Evolutionary conservation across 2,329 filamentous ascomycete species (phyloP).

Genomic region (Phialophora verrucosa): DNA sequence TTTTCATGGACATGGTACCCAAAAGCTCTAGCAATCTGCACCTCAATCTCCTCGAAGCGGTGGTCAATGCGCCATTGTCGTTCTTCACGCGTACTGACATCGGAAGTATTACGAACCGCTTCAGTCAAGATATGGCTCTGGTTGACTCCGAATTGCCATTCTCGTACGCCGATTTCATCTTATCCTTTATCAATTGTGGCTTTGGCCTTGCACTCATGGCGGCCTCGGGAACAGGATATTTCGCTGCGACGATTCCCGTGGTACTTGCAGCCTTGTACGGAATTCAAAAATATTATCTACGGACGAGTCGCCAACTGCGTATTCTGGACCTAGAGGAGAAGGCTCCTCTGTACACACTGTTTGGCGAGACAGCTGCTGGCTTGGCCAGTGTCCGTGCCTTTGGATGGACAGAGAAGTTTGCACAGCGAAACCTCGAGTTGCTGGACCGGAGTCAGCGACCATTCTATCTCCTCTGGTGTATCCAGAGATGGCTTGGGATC

Average conservation of each 20-base stretch:
- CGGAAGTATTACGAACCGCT: slow-evolving; percentile 51
- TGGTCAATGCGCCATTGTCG: slow-evolving; percentile 53
- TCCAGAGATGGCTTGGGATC: slow-evolving; percentile 64
- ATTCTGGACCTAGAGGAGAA: slow-evolving; percentile 68
- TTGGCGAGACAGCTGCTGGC: slow-evolving; percentile 62
- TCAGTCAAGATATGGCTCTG: slow-evolving; percentile 53
- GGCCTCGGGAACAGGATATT: slow-evolving; percentile 52
- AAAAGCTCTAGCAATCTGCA: slow-evolving; percentile 59
- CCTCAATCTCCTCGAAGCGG: slow-evolving; percentile 54
- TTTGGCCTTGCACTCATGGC: slow-evolving; percentile 58
- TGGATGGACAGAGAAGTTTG: slow-evolving; percentile 56
- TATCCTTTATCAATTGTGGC: slow-evolving; percentile 45
- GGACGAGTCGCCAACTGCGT: slow-evolving; percentile 65
- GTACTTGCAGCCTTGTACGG: slow-evolving; percentile 55
- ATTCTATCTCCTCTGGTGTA: slow-evolving; percentile 62
- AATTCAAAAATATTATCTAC: slow-evolving; percentile 64
- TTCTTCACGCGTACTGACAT: slow-evolving; percentile 52
- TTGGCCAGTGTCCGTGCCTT: slow-evolving; percentile 63
- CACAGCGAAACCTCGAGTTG: slow-evolving; percentile 54
- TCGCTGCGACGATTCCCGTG: slow-evolving; percentile 59
- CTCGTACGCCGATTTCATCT: slow-evolving; percentile 43
- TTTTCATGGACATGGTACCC: slow-evolving; percentile 61
- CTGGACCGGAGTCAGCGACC: slow-evolving; percentile 63
- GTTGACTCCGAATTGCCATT: slow-evolving; percentile 53
- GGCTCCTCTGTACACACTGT: slow-evolving; percentile 63